Percentiles rank a stretch among this genome's conserved stretches.
phyloP scores from a whole-genome alignment of 1,284 basidiomycete genomes.

The Peniophora sp. region DNA sequence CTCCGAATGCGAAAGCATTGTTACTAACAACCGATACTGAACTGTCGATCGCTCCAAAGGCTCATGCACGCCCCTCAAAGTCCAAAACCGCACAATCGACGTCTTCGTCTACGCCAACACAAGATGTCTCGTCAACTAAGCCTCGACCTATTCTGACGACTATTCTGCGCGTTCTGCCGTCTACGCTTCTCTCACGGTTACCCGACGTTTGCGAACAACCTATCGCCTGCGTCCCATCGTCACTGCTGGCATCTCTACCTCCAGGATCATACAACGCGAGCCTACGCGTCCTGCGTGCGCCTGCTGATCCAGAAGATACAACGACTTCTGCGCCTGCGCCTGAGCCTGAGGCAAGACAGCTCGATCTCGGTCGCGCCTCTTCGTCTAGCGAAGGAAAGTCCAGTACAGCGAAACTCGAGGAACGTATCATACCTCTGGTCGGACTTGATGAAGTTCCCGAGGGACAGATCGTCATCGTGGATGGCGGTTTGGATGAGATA shows the following conservation, averaged over 20 bases:
- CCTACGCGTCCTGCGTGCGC: neutral
- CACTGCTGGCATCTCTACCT: slow-evolving; percentile 25
- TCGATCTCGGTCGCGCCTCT: slow-evolving; percentile 7
- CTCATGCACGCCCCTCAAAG: too few species aligned
- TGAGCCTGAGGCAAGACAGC: slow-evolving; percentile 5
- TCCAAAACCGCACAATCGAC: neutral
- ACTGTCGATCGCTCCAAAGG: slow-evolving; percentile 85
- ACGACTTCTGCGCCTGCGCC: neutral
- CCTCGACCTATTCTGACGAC: slow-evolving; percentile 2
- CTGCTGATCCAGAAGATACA: neutral
- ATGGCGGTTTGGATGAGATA: slow-evolving; percentile 23
- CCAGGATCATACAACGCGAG: neutral
- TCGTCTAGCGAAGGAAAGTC: slow-evolving; percentile 9
- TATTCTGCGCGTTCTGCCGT: slow-evolving; percentile 41
- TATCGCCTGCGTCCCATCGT: slow-evolving; percentile 41
- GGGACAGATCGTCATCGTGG: slow-evolving; percentile 52
- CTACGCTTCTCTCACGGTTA: slow-evolving; percentile 22
- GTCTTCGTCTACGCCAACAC: neutral
- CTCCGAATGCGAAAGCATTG: slow-evolving; percentile 42
- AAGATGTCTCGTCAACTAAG: neutral
- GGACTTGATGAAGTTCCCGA: slow-evolving; percentile 37
- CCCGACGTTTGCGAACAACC: slow-evolving; percentile 27
- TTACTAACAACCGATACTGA: slow-evolving; percentile 87
- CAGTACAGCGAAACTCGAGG: slow-evolving; percentile 16
- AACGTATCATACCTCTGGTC: slow-evolving; percentile 16